Conservation (phyloP, 2,329 filamentous ascomycete genomes). For the Botrytis fragariae region DNA sequence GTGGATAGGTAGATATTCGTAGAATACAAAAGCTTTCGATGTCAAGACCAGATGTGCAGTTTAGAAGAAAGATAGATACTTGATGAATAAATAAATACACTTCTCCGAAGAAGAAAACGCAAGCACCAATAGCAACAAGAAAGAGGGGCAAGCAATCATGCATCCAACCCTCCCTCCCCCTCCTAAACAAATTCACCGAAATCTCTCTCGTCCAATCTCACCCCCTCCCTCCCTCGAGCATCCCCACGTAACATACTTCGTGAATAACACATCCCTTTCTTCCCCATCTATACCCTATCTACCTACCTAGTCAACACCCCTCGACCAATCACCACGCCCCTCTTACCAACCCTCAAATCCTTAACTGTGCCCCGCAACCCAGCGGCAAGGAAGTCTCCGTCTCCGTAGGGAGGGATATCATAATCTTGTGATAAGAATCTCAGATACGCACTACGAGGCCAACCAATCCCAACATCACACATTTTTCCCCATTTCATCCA, state of each 20-base stretch:
- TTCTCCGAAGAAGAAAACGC: background rate
- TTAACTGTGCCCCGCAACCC: background rate
- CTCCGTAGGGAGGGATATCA: background rate
- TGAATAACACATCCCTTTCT: background rate
- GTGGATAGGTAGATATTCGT: background rate
- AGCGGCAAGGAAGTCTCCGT: background rate
- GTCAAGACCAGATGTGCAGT: background rate
- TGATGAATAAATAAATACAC: background rate
- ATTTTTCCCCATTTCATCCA: background rate
- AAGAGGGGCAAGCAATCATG: background rate
- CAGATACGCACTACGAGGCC: background rate
- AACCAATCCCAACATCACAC: background rate
- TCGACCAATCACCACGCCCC: background rate
- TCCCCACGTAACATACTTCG: background rate
- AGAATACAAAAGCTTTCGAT: background rate
- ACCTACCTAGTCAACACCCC: background rate
- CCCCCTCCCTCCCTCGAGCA: background rate
- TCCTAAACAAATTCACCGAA: background rate
- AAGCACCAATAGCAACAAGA: background rate
- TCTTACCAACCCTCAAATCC: background rate
- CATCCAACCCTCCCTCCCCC: background rate
- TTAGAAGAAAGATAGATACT: background rate
- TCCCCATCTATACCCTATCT: background rate
- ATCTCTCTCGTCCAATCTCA: background rate
- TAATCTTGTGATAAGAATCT: conserved; percentile 3